phyloP scores from a whole-genome alignment of 2,329 filamentous ascomycete species.

The Alternaria infectoria region DNA sequence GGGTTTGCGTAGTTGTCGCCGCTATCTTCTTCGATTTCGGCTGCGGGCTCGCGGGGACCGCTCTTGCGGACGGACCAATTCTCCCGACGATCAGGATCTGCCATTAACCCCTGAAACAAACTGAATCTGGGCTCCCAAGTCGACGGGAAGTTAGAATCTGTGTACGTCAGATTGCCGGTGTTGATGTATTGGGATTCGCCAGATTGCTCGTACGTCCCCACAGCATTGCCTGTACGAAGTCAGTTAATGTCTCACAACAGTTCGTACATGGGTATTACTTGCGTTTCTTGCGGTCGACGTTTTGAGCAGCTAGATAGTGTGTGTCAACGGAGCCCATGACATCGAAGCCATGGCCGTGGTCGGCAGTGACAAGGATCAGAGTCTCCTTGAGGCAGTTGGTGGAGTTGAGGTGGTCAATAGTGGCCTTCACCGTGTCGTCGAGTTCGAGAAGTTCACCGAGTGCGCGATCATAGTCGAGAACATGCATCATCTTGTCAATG shows the following conservation, averaged over 20 bases:
- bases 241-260: not conserved
- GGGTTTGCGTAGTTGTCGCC: slow-evolving; percentile 72
- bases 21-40: slow-evolving; percentile 56
- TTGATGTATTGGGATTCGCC: slow-evolving; percentile 78
- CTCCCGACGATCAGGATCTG: slow-evolving; percentile 77
- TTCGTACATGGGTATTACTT: not conserved
- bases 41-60: slow-evolving; percentile 68
- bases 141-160: slow-evolving; percentile 73
- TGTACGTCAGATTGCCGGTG: slow-evolving; percentile 66
- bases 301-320: slow-evolving; percentile 71
- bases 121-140: too few relatives aligned
- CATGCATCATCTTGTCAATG: slow-evolving; percentile 91
- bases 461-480: slow-evolving; percentile 82
- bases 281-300: slow-evolving; percentile 74
- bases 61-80: slow-evolving; percentile 74
- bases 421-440: slow-evolving; percentile 81
- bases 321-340: slow-evolving; percentile 85
- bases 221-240: slow-evolving; percentile 55
- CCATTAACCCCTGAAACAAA: slow-evolving; percentile 35
- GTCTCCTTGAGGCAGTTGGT: slow-evolving; percentile 75
- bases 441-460: slow-evolving; percentile 85
- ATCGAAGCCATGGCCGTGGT: slow-evolving; percentile 89
- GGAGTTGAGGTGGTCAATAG: slow-evolving; percentile 70
- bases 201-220: slow-evolving; percentile 75
- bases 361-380: slow-evolving; percentile 80